Base-by-base conservation (phyloP, 768 basidiomycete species). In the Lactarius indigo region DNA sequence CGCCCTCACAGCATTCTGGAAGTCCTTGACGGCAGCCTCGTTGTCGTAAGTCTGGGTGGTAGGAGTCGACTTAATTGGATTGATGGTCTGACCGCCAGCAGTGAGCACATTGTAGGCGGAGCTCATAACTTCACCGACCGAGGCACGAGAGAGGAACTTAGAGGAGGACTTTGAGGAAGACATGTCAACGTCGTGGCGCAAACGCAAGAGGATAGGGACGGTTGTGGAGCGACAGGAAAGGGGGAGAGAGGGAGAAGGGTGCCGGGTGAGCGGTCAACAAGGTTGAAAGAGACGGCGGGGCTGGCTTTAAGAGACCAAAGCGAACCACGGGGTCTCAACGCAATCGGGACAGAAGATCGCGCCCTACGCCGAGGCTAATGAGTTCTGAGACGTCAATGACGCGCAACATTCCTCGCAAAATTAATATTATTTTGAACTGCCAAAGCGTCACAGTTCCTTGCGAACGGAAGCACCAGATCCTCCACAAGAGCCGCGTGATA, bases 1-100 rank as follows among this genome's bases (percentile, higher is more conserved):
- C 20, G 39, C 28, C 12, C 66, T 28, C 28, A 67, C 66, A 12
- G 33, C 39, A 13, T 50, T 52, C 57, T 67, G 31, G 58, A 67
- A 67, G 3, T 59, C 66, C 31, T 1, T 44, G 31, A 63, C 52
- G 2, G 66, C 61, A 1, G 57, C 20, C 20, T 67, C 66, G 3
- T 61, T 44, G 35, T 63, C 58, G 1, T 42, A 28, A 20, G 58
- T 4, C 28, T n/a, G 57, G 15, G 47, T 30, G 26, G 50, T 2
- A 13, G 1, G 5, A 15, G 15, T 3, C 20, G 56, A 15, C 57
- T 52, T 64, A 50, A n/a, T 44, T 7, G 57, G 30, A 41, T 44
- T 56, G 35, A 59, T 33, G 6, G 15, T 31, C 62, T 68, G n/a
- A 12, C 3, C 17, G 37, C 0, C 6, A 12, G 5, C 0, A 7